These are phyloP conservation scores for Carex kokanica DNA, from an alignment of 176 grass and related monocot species.

Conservation along the genomic window DNA sequence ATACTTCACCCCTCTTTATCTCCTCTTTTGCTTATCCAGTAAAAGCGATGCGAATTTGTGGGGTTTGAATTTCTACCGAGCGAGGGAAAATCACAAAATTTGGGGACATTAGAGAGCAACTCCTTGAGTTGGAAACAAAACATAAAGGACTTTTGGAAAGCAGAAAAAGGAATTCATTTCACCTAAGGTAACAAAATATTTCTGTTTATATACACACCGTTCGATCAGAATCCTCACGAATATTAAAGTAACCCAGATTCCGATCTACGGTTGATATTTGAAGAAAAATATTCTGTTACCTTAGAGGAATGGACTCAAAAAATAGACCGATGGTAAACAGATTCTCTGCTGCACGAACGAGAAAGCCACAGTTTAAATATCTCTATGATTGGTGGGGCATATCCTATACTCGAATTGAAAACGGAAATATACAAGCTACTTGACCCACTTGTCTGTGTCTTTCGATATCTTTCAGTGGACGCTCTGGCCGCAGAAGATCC, in stretches of 20 bases:
- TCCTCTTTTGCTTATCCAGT: neutral
- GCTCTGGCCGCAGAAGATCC: neutral
- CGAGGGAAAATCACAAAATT: neutral
- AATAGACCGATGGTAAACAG: neutral
- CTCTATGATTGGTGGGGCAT: neutral
- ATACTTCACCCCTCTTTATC: neutral
- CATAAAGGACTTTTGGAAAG: neutral
- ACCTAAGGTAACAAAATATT: too few species aligned
- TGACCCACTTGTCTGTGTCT: neutral
- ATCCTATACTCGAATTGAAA: too few species aligned
- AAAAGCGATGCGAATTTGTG: neutral
- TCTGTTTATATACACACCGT: too few species aligned
- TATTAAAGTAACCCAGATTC: too few species aligned
- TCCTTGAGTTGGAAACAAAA: neutral
- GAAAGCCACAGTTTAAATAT: neutral
- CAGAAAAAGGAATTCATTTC: neutral
- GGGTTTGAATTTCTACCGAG: slow-evolving; percentile 9
- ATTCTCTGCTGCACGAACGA: neutral
- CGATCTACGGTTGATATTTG: too few species aligned
- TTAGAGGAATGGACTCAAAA: too few species aligned
- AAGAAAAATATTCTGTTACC: too few species aligned
- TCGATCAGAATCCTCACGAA: too few species aligned
- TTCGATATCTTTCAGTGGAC: neutral
- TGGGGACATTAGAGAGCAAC: neutral
- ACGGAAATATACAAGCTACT: neutral